phyloP scores from a whole-genome alignment of 257 asterid species.

The Penstemon newberryi region DNA sequence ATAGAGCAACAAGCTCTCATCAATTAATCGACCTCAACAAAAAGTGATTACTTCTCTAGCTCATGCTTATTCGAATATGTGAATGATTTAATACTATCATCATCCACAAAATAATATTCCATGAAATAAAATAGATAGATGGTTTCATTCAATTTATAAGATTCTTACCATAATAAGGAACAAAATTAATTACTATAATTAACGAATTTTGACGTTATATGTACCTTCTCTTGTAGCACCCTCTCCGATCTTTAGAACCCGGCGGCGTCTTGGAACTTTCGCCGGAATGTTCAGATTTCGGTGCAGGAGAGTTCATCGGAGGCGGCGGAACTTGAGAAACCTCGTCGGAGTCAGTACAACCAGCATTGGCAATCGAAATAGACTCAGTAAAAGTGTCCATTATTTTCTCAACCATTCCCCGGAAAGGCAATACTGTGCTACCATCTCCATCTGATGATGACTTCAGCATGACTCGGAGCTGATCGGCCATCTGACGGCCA shows the following conservation, averaged over 20 bases:
- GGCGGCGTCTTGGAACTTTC: constrained; percentile 46
- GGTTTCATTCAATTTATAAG: too few species aligned
- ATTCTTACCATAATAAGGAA: too few species aligned
- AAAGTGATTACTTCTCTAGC: too few species aligned
- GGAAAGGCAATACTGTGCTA: constrained; percentile 15
- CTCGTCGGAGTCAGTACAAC: constrained; percentile 31
- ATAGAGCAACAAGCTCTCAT: too few species aligned
- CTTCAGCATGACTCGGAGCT: constrained; percentile 38
- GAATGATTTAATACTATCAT: too few species aligned
- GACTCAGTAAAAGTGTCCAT: constrained; percentile 42
- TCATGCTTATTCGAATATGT: too few species aligned
- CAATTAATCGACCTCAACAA: too few species aligned
- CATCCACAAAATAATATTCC: too few species aligned
- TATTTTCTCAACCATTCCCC: constrained; percentile 37
- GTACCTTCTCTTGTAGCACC: constrained; percentile 71
- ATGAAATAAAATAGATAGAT: too few species aligned
- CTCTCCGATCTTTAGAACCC: constrained; percentile 49
- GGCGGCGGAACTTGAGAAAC: constrained; percentile 31
- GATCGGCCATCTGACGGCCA: constrained; percentile 46
- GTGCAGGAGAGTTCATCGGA: constrained; percentile 4
- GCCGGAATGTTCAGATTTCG: constrained; percentile 44
- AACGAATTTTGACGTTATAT: too few species aligned
- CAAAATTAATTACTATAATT: too few species aligned
- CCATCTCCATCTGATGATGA: background rate
- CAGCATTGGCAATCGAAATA: constrained; percentile 33